Evolutionary conservation across 2,329 filamentous ascomycete species (phyloP).

Genomic region (Colletotrichum siamense): DNA sequence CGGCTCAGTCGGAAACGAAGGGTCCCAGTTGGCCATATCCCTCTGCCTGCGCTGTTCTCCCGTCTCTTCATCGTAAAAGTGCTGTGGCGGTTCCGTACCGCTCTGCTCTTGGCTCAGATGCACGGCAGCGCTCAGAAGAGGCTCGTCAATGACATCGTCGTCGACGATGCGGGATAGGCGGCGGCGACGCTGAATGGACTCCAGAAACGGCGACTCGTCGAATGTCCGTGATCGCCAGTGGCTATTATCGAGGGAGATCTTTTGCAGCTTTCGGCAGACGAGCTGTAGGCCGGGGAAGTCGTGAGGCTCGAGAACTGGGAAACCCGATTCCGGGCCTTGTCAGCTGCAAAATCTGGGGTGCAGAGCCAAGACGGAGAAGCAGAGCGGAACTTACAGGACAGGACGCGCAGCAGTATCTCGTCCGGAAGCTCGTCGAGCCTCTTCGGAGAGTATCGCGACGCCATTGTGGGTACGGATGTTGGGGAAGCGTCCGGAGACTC

Average conservation of each 20-base stretch:
- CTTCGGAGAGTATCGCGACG: conserved; percentile 7
- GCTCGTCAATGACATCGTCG: conserved; percentile 15
- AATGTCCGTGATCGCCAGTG: conserved; percentile 83
- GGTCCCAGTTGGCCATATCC: conserved; percentile 83
- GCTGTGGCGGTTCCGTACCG: neutral
- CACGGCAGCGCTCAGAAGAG: conserved; percentile 14
- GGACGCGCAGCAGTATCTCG: conserved; percentile 63
- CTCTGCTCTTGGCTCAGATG: conserved; percentile 7
- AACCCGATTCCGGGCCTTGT: neutral
- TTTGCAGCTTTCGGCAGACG: conserved; percentile 69
- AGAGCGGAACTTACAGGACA: conserved; percentile 13
- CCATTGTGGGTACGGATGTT: conserved; percentile 24
- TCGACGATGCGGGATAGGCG: conserved; percentile 31
- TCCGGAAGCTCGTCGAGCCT: conserved; percentile 62
- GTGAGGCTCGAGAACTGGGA: conserved; percentile 63
- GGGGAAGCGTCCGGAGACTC: neutral
- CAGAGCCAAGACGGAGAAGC: neutral
- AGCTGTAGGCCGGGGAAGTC: conserved; percentile 74
- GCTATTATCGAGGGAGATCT: conserved; percentile 73
- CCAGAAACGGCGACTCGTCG: conserved; percentile 69
- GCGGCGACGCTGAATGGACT: conserved; percentile 61
- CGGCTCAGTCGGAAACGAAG: conserved; percentile 72
- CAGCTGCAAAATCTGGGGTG: conserved; percentile 9
- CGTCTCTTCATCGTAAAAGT: conserved; percentile 28
- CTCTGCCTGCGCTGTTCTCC: conserved; percentile 43